Evolutionary conservation across 768 basidiomycete genomes (phyloP).

Genomic region (Pisolithus tinctorius): DNA sequence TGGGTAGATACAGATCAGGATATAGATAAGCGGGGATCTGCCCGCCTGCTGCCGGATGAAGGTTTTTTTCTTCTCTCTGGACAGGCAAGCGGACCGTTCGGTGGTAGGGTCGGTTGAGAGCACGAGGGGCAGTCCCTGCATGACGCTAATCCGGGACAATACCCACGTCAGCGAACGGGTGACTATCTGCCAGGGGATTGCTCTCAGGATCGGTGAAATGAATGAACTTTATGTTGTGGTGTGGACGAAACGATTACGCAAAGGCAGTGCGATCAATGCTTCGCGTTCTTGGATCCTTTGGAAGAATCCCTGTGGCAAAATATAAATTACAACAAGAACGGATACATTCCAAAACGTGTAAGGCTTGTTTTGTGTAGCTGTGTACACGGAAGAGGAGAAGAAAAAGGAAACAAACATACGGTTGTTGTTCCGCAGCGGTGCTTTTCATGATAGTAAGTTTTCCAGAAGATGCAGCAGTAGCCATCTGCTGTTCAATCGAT

Average conservation of each 20-base stretch:
- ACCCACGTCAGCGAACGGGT: not conserved
- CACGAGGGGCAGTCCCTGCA: not conserved
- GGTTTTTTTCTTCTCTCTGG: too few species aligned
- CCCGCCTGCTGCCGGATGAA: too few species aligned
- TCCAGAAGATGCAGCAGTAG: conserved; percentile 79
- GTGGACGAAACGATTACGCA: not conserved
- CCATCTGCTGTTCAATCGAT: conserved; percentile 90
- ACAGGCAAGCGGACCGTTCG: too few species aligned
- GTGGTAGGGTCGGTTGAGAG: not conserved
- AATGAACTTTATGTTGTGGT: not conserved
- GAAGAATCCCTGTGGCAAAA: conserved; percentile 14
- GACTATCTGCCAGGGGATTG: not conserved
- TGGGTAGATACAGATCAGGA: too few species aligned
- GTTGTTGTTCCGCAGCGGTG: conserved; percentile 20
- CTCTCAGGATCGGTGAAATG: not conserved
- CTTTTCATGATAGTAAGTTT: conserved; percentile 92
- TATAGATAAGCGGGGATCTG: too few species aligned
- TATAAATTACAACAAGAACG: not conserved
- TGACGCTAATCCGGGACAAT: not conserved
- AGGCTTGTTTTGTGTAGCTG: not conserved
- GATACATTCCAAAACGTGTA: not conserved
- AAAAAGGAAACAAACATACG: conserved; percentile 13
- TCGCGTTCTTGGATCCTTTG: conserved; percentile 11
- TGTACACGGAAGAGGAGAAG: not conserved
- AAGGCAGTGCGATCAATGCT: conserved; percentile 10